Percentiles rank a stretch among this genome's conserved stretches.
Evolutionary conservation across 768 basidiomycete species (phyloP).

Genomic region (Panus rudis): DNA sequence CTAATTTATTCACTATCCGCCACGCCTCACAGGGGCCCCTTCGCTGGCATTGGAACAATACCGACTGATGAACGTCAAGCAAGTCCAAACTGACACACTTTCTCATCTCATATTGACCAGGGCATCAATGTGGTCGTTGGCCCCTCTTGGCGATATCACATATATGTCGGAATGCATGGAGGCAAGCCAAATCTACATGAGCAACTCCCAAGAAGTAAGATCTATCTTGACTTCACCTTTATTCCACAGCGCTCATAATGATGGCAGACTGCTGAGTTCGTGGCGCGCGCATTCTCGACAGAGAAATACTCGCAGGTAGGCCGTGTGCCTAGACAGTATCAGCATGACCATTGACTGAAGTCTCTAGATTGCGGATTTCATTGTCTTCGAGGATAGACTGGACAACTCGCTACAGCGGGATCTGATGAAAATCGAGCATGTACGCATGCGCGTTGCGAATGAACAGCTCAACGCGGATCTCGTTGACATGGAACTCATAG

Average conservation of each 20-base stretch:
- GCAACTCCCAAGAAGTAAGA: conserved; percentile 70
- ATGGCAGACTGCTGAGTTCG: conserved; percentile 66
- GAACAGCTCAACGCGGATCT: conserved; percentile 65
- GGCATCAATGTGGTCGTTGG: conserved; percentile 71
- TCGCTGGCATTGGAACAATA: conserved; percentile 74
- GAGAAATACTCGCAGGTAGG: conserved; percentile 81
- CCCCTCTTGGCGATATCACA: conserved; percentile 69
- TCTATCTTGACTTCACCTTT: background rate
- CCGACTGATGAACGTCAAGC: conserved; percentile 68
- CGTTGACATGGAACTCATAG: conserved; percentile 77
- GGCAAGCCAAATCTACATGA: conserved; percentile 73
- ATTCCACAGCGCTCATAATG: conserved; percentile 4
- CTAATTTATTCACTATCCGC: background rate
- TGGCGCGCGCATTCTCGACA: conserved; percentile 66
- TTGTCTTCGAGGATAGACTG: conserved; percentile 69
- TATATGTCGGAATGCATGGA: conserved; percentile 71
- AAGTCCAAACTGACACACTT: conserved; percentile 84
- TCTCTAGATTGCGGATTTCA: conserved; percentile 76
- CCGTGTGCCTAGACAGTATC: background rate
- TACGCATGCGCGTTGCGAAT: conserved; percentile 75
- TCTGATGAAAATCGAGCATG: conserved; percentile 73
- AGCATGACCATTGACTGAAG: background rate
- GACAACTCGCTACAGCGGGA: conserved; percentile 85
- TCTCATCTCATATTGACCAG: conserved; percentile 78
- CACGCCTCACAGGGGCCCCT: conserved; percentile 49